Base-by-base conservation (phyloP, 768 basidiomycete species). In the Lentinus brumalis region DNA sequence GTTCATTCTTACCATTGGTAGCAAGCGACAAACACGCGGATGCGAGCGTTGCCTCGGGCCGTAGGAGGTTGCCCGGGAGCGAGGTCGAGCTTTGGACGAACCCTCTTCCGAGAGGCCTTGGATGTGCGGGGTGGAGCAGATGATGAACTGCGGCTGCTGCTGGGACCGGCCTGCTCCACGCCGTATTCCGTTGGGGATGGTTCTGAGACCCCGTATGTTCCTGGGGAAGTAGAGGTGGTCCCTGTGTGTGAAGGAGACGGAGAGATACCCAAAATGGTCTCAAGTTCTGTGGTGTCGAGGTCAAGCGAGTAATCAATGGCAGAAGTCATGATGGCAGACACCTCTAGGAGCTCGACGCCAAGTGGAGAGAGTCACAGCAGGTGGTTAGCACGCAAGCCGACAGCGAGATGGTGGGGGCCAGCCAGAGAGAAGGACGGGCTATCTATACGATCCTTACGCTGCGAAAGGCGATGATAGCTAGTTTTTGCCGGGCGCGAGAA, bases 1-100 rank as follows among this genome's bases (percentile, higher is more conserved):
- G 21, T 26, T 26, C 21, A 26, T 26, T 26, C 79, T 35, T 63
- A 89, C 90, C 90, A 91, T 73, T 90, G 89, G 21, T 86, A 31
- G 71, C 91, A 92, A 18, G 91, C 91, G 42, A 92, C 87, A 62
- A 84, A 92, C 15, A 92, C 90, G 38, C 91, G 81, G 10, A 84
- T 82, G 11, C 91, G 80, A 26, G 83, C 86, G 63, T 83, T 91
- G 11, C 91, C 91, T 69, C 91, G 87, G 0, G 89, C 87, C 0
- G 91, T 92, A 32, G 87, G 85, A 2, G 90, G 90, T 63, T 92
- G 90, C 66, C 87, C 86, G 2, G 87, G 80, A 2, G 89, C 86
- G 31, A 92, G 83, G 40, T 83, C 85, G 52, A 91, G 87, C 46
- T 70, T 83, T 16, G 80, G 79, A 59, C 85, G 64, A 2, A 58